Conservation (phyloP, 164 flowering plant genomes). For the Platanus orientalis region DNA sequence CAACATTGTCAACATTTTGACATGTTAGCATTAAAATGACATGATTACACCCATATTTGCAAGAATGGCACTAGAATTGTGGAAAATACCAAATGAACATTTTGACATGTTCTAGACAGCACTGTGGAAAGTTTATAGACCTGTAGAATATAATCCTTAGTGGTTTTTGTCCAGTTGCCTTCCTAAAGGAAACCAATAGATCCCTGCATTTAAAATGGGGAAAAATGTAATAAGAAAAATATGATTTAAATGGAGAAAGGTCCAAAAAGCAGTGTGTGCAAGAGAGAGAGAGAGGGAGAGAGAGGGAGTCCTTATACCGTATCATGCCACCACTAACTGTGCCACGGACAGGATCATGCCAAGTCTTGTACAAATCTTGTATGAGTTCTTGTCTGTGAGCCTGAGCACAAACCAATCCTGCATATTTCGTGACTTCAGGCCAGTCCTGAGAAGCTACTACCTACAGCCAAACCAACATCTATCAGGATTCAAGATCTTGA, state of each 20-base stretch:
- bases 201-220: conserved; percentile 32
- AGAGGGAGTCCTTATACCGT: conserved; percentile 9
- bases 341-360: conserved; percentile 27
- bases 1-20: too few relatives aligned
- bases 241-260: not conserved
- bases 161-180: conserved; percentile 73
- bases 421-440: conserved; percentile 27
- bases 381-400: conserved; percentile 33
- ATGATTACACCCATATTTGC: too few relatives aligned
- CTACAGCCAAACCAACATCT: conserved; percentile 15
- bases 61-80: too few relatives aligned
- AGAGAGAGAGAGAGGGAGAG: too few relatives aligned
- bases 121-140: conserved; percentile 16
- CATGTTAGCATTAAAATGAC: too few relatives aligned
- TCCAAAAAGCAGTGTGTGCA: not conserved
- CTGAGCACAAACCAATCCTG: conserved; percentile 29
- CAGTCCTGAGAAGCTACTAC: conserved; percentile 33
- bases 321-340: conserved; percentile 30
- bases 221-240: conserved; percentile 8
- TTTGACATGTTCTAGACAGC: not conserved
- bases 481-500: conserved; percentile 17
- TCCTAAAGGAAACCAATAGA: conserved; percentile 55
- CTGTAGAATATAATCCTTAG: conserved; percentile 66
- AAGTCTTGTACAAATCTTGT: conserved; percentile 28
- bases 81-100: too few relatives aligned